Base-by-base conservation (phyloP, 805 yeast species). In the Spathaspora passalidarum region DNA sequence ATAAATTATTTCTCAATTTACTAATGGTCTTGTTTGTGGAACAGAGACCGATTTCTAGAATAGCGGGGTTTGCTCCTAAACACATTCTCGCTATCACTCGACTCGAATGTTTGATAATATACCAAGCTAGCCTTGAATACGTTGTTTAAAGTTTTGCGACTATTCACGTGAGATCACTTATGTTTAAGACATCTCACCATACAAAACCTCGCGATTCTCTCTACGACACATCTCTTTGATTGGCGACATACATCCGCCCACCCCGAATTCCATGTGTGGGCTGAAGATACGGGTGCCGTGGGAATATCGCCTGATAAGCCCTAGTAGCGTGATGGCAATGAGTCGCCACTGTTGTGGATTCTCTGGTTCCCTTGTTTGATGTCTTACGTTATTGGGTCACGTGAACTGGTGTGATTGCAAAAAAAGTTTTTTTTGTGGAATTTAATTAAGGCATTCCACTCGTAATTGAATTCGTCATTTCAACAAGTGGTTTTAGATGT, bases 401-500 rank as follows among this genome's bases (percentile, higher is more conserved):
- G 36, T 40, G 34, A 26, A 40, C 8, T n/a, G n/a, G 22, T 40
- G 37, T 38, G 40, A 38, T 38, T 38, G 40, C 32, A n/a, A 38
- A 23, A 38, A 38, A 14, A 2, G 9, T 10, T 10, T 5, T n/a
- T 38, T 38, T 13, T 38, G n/a, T 18, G 26, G 17, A n/a, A 20
- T 18, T 19, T 18, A 20, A 7, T n/a, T 34, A 7, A 7, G 7
- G 11, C 37, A 8, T 34, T 9, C 14, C 14, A 7, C 19, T n/a
- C 16, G 13, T n/a, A 8, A 34, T n/a, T 7, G 37, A 7, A 17
- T 8, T 7, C 13, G 7, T n/a, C 37, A 34, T 34, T 34, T 9
- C 14, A 9, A 14, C 37, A 8, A 34, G 7, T 17, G 19, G 14
- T 9, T 17, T 9, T 34, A 9, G 9, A 9, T 34, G 16, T 7